Conservation (phyloP, 139 green algal genomes). For the Micromonas pusilla region DNA sequence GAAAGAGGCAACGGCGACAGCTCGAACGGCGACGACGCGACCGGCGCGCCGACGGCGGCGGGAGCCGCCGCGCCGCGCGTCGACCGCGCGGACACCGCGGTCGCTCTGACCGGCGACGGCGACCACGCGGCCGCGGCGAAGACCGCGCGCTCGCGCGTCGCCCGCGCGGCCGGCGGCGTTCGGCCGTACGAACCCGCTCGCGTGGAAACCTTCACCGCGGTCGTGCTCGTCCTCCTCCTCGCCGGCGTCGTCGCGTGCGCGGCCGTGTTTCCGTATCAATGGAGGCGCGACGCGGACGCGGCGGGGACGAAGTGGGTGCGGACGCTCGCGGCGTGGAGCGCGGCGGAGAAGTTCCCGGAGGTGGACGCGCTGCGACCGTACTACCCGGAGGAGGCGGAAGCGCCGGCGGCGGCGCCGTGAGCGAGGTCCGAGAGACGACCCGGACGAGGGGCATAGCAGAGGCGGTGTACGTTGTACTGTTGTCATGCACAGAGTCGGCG, state of each 20-base stretch:
- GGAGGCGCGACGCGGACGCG: neutral
- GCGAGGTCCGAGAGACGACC: no score
- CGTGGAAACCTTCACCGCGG: neutral
- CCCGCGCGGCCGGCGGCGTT: no score
- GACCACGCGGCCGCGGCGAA: neutral
- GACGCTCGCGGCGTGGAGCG: neutral
- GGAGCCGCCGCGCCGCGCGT: neutral
- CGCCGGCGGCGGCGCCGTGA: no score
- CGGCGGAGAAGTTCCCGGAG: neutral
- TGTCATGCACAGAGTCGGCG: no score
- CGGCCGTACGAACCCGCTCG: neutral
- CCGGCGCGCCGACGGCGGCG: no score
- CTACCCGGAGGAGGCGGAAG: neutral
- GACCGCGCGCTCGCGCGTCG: neutral
- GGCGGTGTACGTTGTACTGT: no score
- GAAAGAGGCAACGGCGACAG: constrained; percentile 81
- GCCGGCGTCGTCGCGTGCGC: neutral
- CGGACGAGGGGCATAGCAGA: no score
- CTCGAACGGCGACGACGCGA: constrained; percentile 84
- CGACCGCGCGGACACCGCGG: neutral
- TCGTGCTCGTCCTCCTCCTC: neutral
- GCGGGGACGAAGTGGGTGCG: neutral
- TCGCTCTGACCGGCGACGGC: neutral
- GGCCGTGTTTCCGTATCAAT: neutral
- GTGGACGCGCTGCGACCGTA: neutral